Percentiles rank a stretch among this genome's conserved stretches.
Conservation (phyloP, 2,329 filamentous ascomycete genomes). For the Calonectria pseudoturangicola region DNA sequence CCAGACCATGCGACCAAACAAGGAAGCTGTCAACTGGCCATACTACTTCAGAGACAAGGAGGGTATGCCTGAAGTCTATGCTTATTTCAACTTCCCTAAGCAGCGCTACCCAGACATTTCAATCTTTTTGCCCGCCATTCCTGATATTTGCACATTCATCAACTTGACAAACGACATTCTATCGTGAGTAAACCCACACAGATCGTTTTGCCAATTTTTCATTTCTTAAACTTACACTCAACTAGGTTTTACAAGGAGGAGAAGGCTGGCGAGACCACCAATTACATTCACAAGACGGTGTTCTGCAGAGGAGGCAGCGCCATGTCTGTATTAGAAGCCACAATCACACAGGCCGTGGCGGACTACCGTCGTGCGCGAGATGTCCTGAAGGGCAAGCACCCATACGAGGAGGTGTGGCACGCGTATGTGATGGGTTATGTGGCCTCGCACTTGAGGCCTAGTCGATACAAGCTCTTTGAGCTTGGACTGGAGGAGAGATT, state of each 20-base stretch:
- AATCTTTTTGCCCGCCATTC: constrained; percentile 4
- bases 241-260: constrained; percentile 15
- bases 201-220: not conserved
- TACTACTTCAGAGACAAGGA: constrained; percentile 23
- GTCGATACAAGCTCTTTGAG: constrained; percentile 9
- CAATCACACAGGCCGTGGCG: constrained; percentile 1
- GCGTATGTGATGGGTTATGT: constrained; percentile 15
- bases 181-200: not conserved
- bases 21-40: constrained; percentile 12
- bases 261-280: constrained; percentile 13
- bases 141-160: constrained; percentile 21
- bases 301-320: not conserved
- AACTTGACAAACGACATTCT: constrained; percentile 18
- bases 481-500: not conserved
- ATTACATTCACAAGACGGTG: constrained; percentile 15
- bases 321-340: constrained; percentile 1
- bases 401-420: constrained; percentile 5
- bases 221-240: not conserved
- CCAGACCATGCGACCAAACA: constrained; percentile 6
- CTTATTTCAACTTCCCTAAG: constrained; percentile 20
- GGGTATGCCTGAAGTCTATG: constrained; percentile 21
- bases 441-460: constrained; percentile 1
- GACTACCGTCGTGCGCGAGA: constrained; percentile 11
- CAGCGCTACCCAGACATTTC: constrained; percentile 15
- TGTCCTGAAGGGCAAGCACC: constrained; percentile 13